Evolutionary conservation across 2,329 filamentous ascomycete species (phyloP).

Genomic region (Tolypocladium endophyticum): DNA sequence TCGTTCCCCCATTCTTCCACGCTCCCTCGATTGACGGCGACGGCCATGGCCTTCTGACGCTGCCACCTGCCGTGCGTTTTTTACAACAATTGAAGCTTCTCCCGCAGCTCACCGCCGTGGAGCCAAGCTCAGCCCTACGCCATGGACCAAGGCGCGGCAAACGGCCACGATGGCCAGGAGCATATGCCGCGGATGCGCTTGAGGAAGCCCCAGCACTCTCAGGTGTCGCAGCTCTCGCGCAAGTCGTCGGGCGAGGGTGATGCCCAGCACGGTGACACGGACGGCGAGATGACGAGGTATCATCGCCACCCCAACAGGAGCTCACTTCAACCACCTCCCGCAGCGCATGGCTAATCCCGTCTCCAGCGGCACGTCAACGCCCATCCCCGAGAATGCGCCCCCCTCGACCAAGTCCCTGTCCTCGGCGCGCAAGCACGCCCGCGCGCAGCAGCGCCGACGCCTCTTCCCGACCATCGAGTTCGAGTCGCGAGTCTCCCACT

Average conservation of each 20-base stretch:
- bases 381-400: slow-evolving; percentile 80
- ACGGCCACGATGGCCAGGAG: slow-evolving; percentile 21
- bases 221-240: slow-evolving; percentile 32
- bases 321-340: background rate
- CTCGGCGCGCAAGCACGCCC: slow-evolving; percentile 70
- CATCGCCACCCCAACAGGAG: background rate
- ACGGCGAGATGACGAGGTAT: slow-evolving; percentile 32
- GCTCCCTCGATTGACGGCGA: background rate
- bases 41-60: background rate
- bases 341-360: slow-evolving; percentile 1
- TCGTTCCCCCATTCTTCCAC: background rate
- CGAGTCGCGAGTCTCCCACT: slow-evolving; percentile 82
- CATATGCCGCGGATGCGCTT: slow-evolving; percentile 38
- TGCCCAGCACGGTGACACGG: slow-evolving; percentile 23
- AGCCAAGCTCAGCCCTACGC: no score
- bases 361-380: slow-evolving; percentile 68
- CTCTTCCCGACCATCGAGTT: slow-evolving; percentile 93
- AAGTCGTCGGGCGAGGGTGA: slow-evolving; percentile 23
- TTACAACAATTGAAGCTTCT: background rate
- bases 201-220: slow-evolving; percentile 37
- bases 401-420: slow-evolving; percentile 83
- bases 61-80: background rate
- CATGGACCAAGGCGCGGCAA: slow-evolving; percentile 14
- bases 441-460: slow-evolving; percentile 69
- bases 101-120: no score